Evolutionary conservation across 768 basidiomycete genomes (phyloP), one percentile per base, ranked within the genome.

Genomic region (Phylloporus rhodoxanthus): DNA sequence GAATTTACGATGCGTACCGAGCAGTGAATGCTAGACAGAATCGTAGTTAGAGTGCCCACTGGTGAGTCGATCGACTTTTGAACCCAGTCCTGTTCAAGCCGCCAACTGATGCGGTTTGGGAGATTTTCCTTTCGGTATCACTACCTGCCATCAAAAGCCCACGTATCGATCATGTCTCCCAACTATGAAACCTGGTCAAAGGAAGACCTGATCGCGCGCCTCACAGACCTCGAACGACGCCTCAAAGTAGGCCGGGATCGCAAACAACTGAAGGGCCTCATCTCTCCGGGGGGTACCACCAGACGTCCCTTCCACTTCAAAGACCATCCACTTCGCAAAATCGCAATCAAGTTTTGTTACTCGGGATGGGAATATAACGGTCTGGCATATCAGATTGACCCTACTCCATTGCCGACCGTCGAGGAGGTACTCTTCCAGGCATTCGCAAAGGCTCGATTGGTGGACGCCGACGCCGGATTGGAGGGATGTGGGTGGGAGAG

Each of bases 271-370:
- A 51, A 8, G 26, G 26, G 26, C 7, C 26, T 26, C 26, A 26
- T 8, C 25, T 52, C 63, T 30, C 44, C 65, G 48, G 10, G 11
- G 3, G 28, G 5, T 6, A 7, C 57, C 5, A 15, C 61, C 46
- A 30, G 69, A 60, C 74, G 73, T 45, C 60, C 68, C 5, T 90
- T 91, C 63, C 68, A 82, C 52, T 89, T 91, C 66, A 65, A 77
- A 19, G 70, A 77, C 5, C 77, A 91, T 61, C 79, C 89, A 7
- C 75, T 76, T 32, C 85, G 89, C 45, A 97, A 97, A 70, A 91
- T 99, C 53, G 96, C 96, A 1, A 73, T 99, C 46, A 87, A 90
- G 61, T 91, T 98, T 64, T 86, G 82, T 63, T 99, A 97, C 61
- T 81, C 90, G 38, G 95, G 95, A 13, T 87, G 84, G 81, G 86